phyloP scores from a whole-genome alignment of 2,329 filamentous ascomycete genomes.

The Aureobasidium sp. region DNA sequence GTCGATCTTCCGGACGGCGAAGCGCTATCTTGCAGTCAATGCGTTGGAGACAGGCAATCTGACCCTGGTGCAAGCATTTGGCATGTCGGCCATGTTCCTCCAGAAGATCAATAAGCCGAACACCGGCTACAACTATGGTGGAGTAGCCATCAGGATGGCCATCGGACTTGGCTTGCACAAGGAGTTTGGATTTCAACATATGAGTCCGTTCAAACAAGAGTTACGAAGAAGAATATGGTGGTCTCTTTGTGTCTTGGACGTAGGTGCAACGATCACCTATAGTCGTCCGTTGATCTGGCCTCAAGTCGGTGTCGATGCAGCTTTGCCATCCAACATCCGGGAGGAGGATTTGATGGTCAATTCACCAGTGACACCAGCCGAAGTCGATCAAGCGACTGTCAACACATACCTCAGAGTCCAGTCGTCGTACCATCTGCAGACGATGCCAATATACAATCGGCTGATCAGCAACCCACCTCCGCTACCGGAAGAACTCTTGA shows the following conservation, averaged over 20 bases:
- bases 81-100: slow-evolving; percentile 41
- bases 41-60: slow-evolving; percentile 43
- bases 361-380: background rate
- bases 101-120: slow-evolving; percentile 46
- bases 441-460: slow-evolving; percentile 38
- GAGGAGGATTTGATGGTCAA: background rate
- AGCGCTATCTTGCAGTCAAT: slow-evolving; percentile 37
- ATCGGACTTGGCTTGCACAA: slow-evolving; percentile 45
- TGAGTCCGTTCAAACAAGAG: slow-evolving; percentile 32
- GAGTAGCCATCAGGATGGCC: slow-evolving; percentile 42
- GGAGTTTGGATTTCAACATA: slow-evolving; percentile 41
- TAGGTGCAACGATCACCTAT: slow-evolving; percentile 44
- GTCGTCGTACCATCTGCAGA: slow-evolving; percentile 38
- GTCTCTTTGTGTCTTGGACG: slow-evolving; percentile 38
- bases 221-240: slow-evolving; percentile 30
- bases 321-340: slow-evolving; percentile 3
- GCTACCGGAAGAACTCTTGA: slow-evolving; percentile 34
- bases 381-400: slow-evolving; percentile 25
- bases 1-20: slow-evolving; percentile 39
- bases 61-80: slow-evolving; percentile 40
- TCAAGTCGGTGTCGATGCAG: slow-evolving; percentile 36
- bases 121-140: slow-evolving; percentile 42
- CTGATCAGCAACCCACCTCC: slow-evolving; percentile 40
- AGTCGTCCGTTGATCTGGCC: slow-evolving; percentile 41
- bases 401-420: slow-evolving; percentile 39